These are phyloP conservation scores for Ustilago esculenta DNA, from an alignment of 1,284 basidiomycete species.

Conservation along the genomic window DNA sequence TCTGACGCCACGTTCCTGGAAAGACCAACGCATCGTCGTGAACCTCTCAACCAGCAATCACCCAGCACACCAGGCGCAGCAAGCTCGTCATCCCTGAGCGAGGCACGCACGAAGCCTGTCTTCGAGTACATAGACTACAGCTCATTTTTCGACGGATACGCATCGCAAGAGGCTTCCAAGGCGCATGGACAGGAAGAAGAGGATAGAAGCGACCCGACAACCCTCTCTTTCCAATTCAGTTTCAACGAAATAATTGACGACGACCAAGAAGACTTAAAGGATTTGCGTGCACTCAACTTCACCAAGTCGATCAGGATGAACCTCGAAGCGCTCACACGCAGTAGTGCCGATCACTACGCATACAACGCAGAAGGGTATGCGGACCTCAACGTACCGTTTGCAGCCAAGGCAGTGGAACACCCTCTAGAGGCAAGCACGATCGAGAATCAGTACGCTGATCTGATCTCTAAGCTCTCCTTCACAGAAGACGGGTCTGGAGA, in stretches of 20 bases:
- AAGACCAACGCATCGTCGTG: neutral
- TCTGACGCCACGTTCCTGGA: neutral
- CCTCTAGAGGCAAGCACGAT: neutral
- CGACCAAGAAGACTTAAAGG: conserved; percentile 24
- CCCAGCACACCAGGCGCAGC: neutral
- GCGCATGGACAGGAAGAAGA: neutral
- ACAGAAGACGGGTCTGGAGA: conserved; percentile 1
- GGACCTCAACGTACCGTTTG: conserved; percentile 20
- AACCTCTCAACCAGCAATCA: neutral
- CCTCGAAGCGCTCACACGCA: conserved; percentile 18
- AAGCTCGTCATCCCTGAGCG: neutral
- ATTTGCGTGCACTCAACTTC: conserved; percentile 12
- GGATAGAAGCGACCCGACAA: neutral
- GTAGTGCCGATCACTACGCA: conserved; percentile 25
- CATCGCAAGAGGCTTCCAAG: neutral
- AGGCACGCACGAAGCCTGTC: neutral
- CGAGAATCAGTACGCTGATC: conserved; percentile 19
- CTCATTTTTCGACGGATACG: conserved; percentile 24
- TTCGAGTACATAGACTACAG: conserved; percentile 8
- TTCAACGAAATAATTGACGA: neutral
- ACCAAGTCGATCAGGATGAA: conserved; percentile 30
- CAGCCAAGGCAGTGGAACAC: conserved; percentile 14
- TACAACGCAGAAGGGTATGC: conserved; percentile 22
- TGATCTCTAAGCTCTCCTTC: conserved; percentile 25
- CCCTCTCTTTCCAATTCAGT: neutral